Base-by-base conservation (phyloP, 352 stramenopile genomes). In the Phytophthora palmivora region DNA sequence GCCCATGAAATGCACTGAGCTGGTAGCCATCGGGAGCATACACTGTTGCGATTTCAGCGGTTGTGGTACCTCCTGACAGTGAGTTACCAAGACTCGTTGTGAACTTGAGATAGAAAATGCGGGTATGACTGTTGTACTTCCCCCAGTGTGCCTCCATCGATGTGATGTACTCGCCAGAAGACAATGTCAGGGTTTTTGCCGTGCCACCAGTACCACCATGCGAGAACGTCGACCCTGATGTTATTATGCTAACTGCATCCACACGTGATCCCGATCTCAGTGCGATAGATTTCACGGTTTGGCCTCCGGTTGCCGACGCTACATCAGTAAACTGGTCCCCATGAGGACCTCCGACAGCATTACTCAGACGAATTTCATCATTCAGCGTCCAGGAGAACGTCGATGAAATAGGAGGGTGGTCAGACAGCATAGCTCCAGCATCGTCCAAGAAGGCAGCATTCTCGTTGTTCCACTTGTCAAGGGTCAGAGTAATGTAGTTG, bases 1-100 rank as follows among this genome's bases (percentile, higher is more conserved):
- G 74, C 11, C 77, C 77, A 48, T 86, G 77, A 60, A 84, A 86
- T 21, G 58, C 74, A 30, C 69, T 79, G 46, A 86, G 70, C 34
- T 86, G 77, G 22, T 68, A 86, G 0, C 72, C 77, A 0, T 58
- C 48, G 9, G 74, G 72, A 6, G 77, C 77, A 28, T 70, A 58
- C 54, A 74, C 51, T 6, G 57, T 71, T 12, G 60, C 55, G 15
- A 58, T 79, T 19, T 69, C 51, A 37, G 42, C 67, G 2, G 69
- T 82, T 36, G 72, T 73, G 9, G 55, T 57, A 22, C 72, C 77
- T 36, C 39, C 54, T 0, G 64, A 60, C 2, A 82, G 16, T 2
- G 53, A 65, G 21, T 74, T 70, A 6, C 72, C 74, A 0, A 67
- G 42, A 50, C 58, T 84, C 2, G 76, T 86, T 19, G 45, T 70